Evolutionary conservation across 169 alveolate species (phyloP), one percentile per base, ranked within the genome.

Genomic region (Ichthyophthirius multifiliis): DNA sequence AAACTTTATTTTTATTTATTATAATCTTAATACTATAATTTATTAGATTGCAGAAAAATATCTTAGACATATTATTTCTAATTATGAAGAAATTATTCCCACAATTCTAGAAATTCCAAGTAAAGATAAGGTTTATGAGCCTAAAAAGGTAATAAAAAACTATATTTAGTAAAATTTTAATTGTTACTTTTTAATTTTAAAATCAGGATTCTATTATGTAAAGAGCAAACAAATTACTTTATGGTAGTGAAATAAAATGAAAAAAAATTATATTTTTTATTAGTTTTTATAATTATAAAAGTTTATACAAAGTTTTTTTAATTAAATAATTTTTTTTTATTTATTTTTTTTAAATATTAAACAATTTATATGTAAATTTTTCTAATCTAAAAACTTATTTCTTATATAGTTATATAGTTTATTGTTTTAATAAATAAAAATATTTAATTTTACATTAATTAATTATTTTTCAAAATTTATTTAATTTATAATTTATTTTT

Each of bases 81-180:
- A 84, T 27, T 92, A 94, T 86, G 86, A 85, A 46, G 93, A 86
- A 43, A 87, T 93, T 37, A 79, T 96, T 18, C 98, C 98, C 6
- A 93, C 98, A 13, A 88, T 96, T 65, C 84, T 96, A 83, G 98
- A 96, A 85, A 96, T 96, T 16, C 98, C 98, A 39, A 88, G 96
- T 45, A 96, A 96, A 86, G 97, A 96, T 65, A 74, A 48, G 62
- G 96, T 96, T 43, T 96, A 94, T 83, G 95, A 94, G 65, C 95
- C 96, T 15, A 92, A 89, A 80, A 94, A 96, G 85, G 98, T 79
- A 79, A 39, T 89, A 39, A 23, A 77, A 3, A 32, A 20, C 16
- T 10, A 55, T 18, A 27, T 55, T 10, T 10, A 55, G 15, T 18
- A 2, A 10, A 16, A 27, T 55, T 55, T 1, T 27, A 16, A 55